Evolutionary conservation across 1,139 yeast genomes (phyloP).

Genomic region (Scheffersomyces segobiensis): DNA sequence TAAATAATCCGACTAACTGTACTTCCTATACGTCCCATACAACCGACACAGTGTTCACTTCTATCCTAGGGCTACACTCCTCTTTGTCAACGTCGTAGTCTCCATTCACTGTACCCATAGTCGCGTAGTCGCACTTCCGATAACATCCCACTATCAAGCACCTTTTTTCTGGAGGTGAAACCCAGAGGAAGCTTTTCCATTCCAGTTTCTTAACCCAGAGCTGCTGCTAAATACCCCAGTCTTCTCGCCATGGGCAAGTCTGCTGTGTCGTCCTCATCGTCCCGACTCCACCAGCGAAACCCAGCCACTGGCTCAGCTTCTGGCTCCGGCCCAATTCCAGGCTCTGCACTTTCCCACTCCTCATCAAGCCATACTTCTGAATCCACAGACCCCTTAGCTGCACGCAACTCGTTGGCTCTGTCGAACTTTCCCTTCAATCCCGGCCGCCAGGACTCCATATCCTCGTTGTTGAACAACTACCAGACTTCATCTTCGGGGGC

Average conservation of each 20-base stretch:
- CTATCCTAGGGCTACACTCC: not conserved
- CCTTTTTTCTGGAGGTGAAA: not conserved
- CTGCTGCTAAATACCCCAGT: not conserved
- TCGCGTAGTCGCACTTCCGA: not conserved
- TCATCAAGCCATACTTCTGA: not conserved
- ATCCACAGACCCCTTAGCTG: slow-evolving; percentile 1
- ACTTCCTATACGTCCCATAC: not conserved
- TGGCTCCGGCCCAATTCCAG: not conserved
- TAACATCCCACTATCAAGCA: not conserved
- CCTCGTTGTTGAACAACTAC: slow-evolving; percentile 14
- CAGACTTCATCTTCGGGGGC: slow-evolving; percentile 10
- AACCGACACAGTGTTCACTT: not conserved
- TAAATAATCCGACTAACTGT: not conserved
- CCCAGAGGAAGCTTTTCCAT: not conserved
- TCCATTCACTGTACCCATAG: not conserved
- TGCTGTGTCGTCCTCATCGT: slow-evolving; percentile 11
- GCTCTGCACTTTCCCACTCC: not conserved
- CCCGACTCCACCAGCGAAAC: slow-evolving; percentile 2
- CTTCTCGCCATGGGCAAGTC: slow-evolving; percentile 9
- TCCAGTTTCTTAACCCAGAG: not conserved
- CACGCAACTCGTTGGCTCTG: slow-evolving; percentile 3
- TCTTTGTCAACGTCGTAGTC: not conserved
- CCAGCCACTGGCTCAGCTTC: not conserved
- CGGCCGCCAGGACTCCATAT: slow-evolving; percentile 18
- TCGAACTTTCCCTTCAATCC: slow-evolving; percentile 15